Evolutionary conservation across 805 yeast species (phyloP).

Genomic region (Zygoascus bituminiphila): DNA sequence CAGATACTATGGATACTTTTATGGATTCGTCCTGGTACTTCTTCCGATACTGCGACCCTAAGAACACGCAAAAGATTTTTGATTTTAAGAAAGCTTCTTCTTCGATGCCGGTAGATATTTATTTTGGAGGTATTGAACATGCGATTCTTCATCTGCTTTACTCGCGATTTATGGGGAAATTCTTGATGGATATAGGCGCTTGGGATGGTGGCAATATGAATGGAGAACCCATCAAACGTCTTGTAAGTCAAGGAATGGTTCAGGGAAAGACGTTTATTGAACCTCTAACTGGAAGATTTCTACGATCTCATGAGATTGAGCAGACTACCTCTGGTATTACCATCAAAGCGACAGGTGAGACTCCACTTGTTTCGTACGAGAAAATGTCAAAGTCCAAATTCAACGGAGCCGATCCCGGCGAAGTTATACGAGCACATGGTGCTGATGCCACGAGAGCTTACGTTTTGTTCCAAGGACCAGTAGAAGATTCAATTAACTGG

Average conservation of each 20-base stretch:
- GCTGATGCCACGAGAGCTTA: constrained; percentile 95
- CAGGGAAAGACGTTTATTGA: constrained; percentile 79
- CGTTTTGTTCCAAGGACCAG: constrained; percentile 85
- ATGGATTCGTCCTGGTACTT: constrained; percentile 98
- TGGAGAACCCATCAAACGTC: constrained; percentile 74
- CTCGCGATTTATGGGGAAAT: constrained; percentile 78
- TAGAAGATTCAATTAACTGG: constrained; percentile 78
- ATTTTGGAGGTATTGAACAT: constrained; percentile 94
- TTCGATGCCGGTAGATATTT: constrained; percentile 77
- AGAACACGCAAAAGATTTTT: constrained; percentile 52
- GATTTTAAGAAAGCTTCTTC: constrained; percentile 39
- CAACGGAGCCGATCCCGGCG: constrained; percentile 87
- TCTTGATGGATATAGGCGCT: constrained; percentile 45
- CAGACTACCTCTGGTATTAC: constrained; percentile 32
- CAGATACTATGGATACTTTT: constrained; percentile 98
- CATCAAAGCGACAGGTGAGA: constrained; percentile 41
- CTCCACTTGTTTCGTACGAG: constrained; percentile 58
- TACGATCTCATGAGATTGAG: constrained; percentile 71
- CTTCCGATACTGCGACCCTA: constrained; percentile 72
- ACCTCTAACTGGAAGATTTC: constrained; percentile 62
- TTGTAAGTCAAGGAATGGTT: constrained; percentile 97
- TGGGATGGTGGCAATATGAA: constrained; percentile 53
- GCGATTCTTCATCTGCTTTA: constrained; percentile 88
- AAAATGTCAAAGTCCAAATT: constrained; percentile 96
- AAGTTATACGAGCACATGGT: constrained; percentile 68